Evolutionary conservation across 2,329 filamentous ascomycete genomes (phyloP), one percentile per base, ranked within the genome.

Genomic region (Westerdykella ornata): DNA sequence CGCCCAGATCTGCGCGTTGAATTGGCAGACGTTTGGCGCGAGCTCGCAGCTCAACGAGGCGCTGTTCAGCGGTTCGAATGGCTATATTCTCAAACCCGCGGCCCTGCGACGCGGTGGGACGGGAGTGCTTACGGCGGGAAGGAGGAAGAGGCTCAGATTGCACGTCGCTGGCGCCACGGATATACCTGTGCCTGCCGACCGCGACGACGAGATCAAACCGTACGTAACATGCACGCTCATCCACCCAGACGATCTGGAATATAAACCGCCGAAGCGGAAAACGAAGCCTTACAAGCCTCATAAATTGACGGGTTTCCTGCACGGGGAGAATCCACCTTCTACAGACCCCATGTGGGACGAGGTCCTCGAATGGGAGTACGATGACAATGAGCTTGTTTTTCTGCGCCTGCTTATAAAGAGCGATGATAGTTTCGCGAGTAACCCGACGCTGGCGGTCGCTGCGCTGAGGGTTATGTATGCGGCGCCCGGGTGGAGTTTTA

Each of bases 41-140:
- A 73, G 73, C 53, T 80, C 81, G 67, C 81, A 84, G 60, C 68
- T 84, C 49, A 84, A 84, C 56, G 80, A 83, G 53, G 81, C 81
- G 0, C 68, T 85, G 0, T 84, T 85, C 60, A 72, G 70, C 35
- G 80, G 79, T 11, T 78, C 80, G 0, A 77, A 78, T 19, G 81
- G 81, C 6, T 84, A 77, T 52, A 74, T 84, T 1, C 67, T 84
- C 16, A 85, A 85, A 58, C 81, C 81, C 0, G 71, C 72, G 0
- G 70, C 74, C 1, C 68, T 85, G 1, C 76, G 81, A 3, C 59
- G 66, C 0, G 78, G 76, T 4, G 80, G 78, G 2, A 67, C 60
- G 35, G 77, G 77, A 9, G 68, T 63, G 6, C 56, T 78, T 17
- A 68, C 64, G 43, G 72, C 68, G 2, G 67, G 68, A 16, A 56